Evolutionary conservation across 495 filamentous ascomycete genomes (phyloP).

Genomic region (Aspergillus conjunctus): DNA sequence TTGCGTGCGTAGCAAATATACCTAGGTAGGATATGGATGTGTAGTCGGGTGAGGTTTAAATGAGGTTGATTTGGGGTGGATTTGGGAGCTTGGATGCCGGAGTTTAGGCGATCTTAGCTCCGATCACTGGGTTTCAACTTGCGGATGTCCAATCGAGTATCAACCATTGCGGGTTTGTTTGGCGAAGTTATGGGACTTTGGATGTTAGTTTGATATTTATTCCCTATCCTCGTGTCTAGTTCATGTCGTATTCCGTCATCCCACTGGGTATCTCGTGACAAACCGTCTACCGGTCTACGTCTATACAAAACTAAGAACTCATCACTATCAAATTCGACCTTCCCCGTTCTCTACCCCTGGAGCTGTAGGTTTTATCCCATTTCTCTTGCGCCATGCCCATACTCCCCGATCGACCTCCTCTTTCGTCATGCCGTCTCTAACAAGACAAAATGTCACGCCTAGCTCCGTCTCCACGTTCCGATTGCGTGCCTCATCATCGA

Average conservation of each 20-base stretch:
- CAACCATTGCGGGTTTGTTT: not conserved
- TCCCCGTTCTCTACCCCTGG: conserved; percentile 8
- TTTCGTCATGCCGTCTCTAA: conserved; percentile 77
- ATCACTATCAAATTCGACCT: not conserved
- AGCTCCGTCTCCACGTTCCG: conserved; percentile 76
- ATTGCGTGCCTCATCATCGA: conserved; percentile 91
- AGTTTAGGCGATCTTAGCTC: not conserved
- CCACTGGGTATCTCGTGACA: not conserved
- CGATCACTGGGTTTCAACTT: not conserved
- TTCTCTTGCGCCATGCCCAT: conserved; percentile 76
- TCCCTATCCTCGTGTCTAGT: too few relatives aligned
- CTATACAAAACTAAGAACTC: not conserved
- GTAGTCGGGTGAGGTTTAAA: not conserved
- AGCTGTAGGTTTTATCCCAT: conserved; percentile 47
- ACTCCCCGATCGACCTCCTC: conserved; percentile 80
- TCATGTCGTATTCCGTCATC: too few relatives aligned
- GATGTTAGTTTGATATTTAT: too few relatives aligned
- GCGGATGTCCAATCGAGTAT: not conserved
- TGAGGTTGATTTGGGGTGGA: conserved; percentile 4
- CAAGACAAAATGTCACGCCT: conserved; percentile 80
- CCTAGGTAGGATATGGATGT: not conserved
- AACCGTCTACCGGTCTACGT: conserved; percentile 9
- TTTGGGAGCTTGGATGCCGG: not conserved
- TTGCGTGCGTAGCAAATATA: not conserved
- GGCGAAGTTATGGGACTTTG: not conserved